phyloP scores from a whole-genome alignment of 1,139 yeast genomes.

The Hemisphaericaspora xylofermentans region DNA sequence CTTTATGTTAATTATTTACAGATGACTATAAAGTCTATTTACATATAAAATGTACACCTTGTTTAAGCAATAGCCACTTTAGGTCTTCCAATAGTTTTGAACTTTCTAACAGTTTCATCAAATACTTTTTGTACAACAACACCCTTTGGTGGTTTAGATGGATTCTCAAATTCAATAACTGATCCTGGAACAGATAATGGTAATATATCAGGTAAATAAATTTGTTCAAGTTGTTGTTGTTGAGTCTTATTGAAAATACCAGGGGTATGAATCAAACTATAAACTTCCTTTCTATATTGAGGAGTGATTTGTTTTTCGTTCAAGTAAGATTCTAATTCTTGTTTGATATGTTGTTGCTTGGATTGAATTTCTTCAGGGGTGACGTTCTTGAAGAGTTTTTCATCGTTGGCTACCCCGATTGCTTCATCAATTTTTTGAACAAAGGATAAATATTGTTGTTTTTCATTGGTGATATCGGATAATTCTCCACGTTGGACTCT shows the following conservation, averaged over 20 bases:
- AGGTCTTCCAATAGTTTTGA: constrained; percentile 38
- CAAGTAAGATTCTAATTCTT: constrained; percentile 21
- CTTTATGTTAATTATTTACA: constrained; percentile 1
- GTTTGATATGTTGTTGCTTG: constrained; percentile 21
- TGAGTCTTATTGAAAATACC: constrained; percentile 32
- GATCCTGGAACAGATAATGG: constrained; percentile 39
- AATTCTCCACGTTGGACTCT: constrained; percentile 40
- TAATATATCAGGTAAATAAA: constrained; percentile 35
- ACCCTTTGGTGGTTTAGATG: constrained; percentile 35
- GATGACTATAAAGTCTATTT: no score
- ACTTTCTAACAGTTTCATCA: constrained; percentile 28
- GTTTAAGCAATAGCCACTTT: constrained; percentile 24
- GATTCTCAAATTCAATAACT: constrained; percentile 26
- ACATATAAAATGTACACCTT: background rate
- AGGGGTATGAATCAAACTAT: constrained; percentile 31
- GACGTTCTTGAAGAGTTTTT: constrained; percentile 24
- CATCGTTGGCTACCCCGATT: constrained; percentile 34
- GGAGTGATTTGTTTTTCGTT: constrained; percentile 22
- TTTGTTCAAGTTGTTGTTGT: constrained; percentile 22
- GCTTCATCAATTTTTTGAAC: constrained; percentile 10
- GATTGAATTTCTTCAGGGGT: constrained; percentile 19
- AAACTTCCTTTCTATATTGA: constrained; percentile 27
- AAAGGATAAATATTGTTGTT: constrained; percentile 2
- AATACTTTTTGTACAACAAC: constrained; percentile 33
- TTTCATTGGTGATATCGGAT: constrained; percentile 25